These are phyloP conservation scores for Megacollybia platyphylla DNA, from an alignment of 1,284 basidiomycete genomes.

Conservation along the genomic window DNA sequence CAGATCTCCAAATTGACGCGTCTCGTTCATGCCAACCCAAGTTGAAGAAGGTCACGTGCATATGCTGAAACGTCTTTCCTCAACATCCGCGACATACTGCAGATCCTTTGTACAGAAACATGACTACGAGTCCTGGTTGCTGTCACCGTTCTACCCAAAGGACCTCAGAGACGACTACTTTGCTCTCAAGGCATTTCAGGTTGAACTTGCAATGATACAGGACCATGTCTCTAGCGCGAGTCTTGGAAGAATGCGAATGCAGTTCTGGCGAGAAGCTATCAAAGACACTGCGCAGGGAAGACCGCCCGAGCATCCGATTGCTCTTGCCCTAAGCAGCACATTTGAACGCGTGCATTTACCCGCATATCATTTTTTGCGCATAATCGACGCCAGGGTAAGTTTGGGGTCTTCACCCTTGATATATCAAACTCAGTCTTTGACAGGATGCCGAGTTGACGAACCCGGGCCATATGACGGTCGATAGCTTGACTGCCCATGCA, in stretches of 20 bases:
- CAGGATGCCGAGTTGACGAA: constrained; percentile 68
- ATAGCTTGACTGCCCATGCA: constrained; percentile 59
- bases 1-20: constrained; percentile 68
- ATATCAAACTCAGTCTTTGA: constrained; percentile 8
- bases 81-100: constrained; percentile 32
- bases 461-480: constrained; percentile 58
- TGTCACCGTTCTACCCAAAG: constrained; percentile 67
- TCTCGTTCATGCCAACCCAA: constrained; percentile 4
- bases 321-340: constrained; percentile 58
- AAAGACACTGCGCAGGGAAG: constrained; percentile 51
- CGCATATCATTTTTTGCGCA: constrained; percentile 71
- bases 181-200: constrained; percentile 79
- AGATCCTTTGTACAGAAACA: constrained; percentile 55
- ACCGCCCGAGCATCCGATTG: constrained; percentile 76
- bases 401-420: constrained; percentile 3
- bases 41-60: background rate
- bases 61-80: background rate
- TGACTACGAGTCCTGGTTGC: constrained; percentile 74
- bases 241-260: constrained; percentile 81
- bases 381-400: constrained; percentile 78
- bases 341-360: constrained; percentile 39
- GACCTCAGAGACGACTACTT: constrained; percentile 59
- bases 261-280: constrained; percentile 87
- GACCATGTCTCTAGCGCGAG: constrained; percentile 70
- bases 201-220: constrained; percentile 74